Evolutionary conservation across 805 yeast genomes (phyloP).

Genomic region (Zygoascus tannicola): DNA sequence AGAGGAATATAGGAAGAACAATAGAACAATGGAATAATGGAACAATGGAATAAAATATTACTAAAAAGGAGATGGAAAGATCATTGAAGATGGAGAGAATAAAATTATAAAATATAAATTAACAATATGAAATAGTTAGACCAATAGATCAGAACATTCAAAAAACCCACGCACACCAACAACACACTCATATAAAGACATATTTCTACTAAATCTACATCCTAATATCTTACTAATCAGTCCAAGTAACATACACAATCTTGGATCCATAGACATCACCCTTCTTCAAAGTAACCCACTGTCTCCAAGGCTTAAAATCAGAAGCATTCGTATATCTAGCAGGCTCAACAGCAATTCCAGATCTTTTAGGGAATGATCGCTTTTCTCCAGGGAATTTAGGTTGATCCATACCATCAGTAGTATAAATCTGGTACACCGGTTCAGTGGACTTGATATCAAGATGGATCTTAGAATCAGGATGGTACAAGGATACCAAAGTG

Average conservation of each 20-base stretch:
- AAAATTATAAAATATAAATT: too few species aligned
- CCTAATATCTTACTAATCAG: slow-evolving; percentile 8
- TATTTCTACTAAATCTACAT: background rate
- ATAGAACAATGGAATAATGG: too few species aligned
- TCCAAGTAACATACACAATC: slow-evolving; percentile 25
- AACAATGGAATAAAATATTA: too few species aligned
- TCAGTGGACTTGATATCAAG: slow-evolving; percentile 47
- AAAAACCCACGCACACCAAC: too few species aligned
- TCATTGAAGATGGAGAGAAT: too few species aligned
- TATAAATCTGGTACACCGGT: slow-evolving; percentile 57
- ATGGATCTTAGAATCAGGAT: slow-evolving; percentile 36
- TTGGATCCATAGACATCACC: slow-evolving; percentile 47
- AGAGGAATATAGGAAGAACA: too few species aligned
- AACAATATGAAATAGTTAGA: too few species aligned
- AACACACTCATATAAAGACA: too few species aligned
- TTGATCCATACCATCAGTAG: slow-evolving; percentile 44
- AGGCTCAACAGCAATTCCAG: slow-evolving; percentile 58
- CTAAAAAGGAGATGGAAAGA: too few species aligned
- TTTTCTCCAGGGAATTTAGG: slow-evolving; percentile 24
- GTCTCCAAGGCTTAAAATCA: slow-evolving; percentile 37
- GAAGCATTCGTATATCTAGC: slow-evolving; percentile 50
- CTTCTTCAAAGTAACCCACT: slow-evolving; percentile 39
- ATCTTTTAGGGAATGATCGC: slow-evolving; percentile 25
- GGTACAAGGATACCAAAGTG: slow-evolving; percentile 35
- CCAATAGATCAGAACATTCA: too few species aligned